A percentile compares a stretch with the other conserved stretches of the same genome.
These are phyloP conservation scores for Pelargonium nanum DNA, from an alignment of 345 rosid species.

Conservation along the genomic window DNA sequence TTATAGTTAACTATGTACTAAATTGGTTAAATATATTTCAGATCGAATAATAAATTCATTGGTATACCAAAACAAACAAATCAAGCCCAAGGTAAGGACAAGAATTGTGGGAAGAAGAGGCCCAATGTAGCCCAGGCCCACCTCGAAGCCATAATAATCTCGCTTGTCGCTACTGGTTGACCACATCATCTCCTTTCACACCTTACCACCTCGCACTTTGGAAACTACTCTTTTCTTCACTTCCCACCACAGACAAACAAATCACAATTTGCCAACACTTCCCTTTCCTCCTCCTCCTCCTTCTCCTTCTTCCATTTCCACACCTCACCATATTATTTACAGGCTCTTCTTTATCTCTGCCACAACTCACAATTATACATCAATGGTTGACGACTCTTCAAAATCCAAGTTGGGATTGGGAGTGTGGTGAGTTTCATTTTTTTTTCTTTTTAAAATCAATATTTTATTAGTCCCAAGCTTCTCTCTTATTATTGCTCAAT, in stretches of 20 bases:
- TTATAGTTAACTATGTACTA: too few species aligned
- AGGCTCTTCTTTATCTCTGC: too few species aligned
- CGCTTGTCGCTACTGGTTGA: slow-evolving; percentile 28
- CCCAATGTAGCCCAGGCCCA: slow-evolving; percentile 13
- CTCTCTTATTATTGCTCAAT: slow-evolving; percentile 12
- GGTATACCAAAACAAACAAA: background rate
- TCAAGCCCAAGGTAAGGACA: background rate
- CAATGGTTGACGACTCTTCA: background rate
- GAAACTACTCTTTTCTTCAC: too few species aligned
- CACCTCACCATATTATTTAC: too few species aligned
- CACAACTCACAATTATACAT: background rate
- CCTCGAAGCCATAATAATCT: slow-evolving; percentile 2
- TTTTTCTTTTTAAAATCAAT: slow-evolving; percentile 11
- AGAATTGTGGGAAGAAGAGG: slow-evolving; percentile 5
- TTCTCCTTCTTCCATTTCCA: background rate
- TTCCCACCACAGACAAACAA: too few species aligned
- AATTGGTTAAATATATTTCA: too few species aligned
- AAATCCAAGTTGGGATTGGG: slow-evolving; percentile 18
- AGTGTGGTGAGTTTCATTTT: slow-evolving; percentile 11
- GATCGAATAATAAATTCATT: background rate
- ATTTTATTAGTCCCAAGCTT: slow-evolving; percentile 14
- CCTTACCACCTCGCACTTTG: slow-evolving; percentile 8
- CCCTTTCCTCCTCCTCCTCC: slow-evolving; percentile 21
- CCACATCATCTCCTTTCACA: slow-evolving; percentile 28
- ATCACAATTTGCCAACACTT: slow-evolving; percentile 5